Base-by-base conservation (phyloP, 257 asterid species). In the Petunia secreta region DNA sequence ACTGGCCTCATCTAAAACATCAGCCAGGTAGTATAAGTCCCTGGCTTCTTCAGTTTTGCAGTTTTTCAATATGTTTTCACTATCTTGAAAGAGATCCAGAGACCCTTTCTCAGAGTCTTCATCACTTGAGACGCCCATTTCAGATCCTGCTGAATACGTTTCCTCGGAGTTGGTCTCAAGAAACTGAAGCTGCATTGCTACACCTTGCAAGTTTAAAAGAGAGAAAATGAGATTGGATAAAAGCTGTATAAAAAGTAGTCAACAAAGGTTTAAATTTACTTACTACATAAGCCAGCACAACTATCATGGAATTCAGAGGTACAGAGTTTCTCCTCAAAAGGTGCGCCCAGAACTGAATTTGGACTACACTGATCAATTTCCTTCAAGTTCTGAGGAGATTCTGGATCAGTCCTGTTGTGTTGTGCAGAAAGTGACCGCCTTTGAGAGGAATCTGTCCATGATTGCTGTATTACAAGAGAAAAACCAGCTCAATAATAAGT, bases 1-100 rank as follows among this genome's bases (percentile, higher is more conserved):
- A 44, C 80, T 83, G 13, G 91, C 91, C 85, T 88, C 96, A 15
- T 94, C 97, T 77, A 94, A 83, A 80, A 92, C 91, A 81, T 94
- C 98, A 54, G 88, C 87, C 83, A 89, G 37, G 89, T 94, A 94
- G n/a, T 93, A 90, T 84, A 85, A 91, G 76, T 85, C 89, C 83
- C 89, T 81, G 79, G 93, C 88, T 77, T 91, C 88, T 44, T 80
- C 83, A 25, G 85, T 82, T n/a, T 87, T 83, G 63, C 82, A 85
- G 85, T 89, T 84, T 60, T 64, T 85, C 84, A 82, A 88, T 1
- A 85, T 60, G 73, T 78, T 88, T 73, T 78, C 81, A 66, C 80
- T 80, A 77, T 78, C 80, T 3, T 58, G 80, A 80, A 81, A 41
- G 80, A 77, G 53, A 80, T 85, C 83, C 41, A 25, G 67, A 59